Conservation (phyloP, 2,329 filamentous ascomycete species). For the Diaporthe batatas region DNA sequence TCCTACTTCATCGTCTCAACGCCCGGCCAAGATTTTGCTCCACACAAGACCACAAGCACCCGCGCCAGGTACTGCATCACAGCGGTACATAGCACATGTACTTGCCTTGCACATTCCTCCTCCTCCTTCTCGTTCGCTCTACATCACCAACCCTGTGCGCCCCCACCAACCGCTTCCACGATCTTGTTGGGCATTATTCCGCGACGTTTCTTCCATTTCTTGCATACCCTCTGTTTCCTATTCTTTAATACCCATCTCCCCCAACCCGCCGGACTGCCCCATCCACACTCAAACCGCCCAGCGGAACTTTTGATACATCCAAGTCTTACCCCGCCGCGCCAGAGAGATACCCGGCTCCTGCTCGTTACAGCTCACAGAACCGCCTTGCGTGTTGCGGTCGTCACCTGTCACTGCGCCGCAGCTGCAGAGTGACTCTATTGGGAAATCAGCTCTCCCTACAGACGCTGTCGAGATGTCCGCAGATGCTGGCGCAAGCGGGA, state of each 20-base stretch:
- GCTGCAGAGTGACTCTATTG: conserved; percentile 1
- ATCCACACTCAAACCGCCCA: conserved; percentile 20
- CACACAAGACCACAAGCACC: conserved; percentile 24
- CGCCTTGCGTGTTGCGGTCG: neutral
- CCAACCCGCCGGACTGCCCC: conserved; percentile 6
- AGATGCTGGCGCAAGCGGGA: conserved; percentile 22
- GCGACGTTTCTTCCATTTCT: neutral
- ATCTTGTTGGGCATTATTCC: conserved; percentile 3
- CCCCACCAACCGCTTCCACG: conserved; percentile 30
- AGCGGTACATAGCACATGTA: conserved; percentile 31
- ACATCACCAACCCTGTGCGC: conserved; percentile 30
- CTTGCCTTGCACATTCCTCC: conserved; percentile 7
- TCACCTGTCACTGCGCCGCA: conserved; percentile 20
- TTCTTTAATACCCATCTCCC: neutral
- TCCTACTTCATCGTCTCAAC: conserved; percentile 32
- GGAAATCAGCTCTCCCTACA: neutral
- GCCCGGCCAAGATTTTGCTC: conserved; percentile 32
- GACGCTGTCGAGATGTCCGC: conserved; percentile 24
- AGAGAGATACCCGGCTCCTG: neutral
- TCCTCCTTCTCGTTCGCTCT: neutral
- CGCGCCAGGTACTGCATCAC: neutral
- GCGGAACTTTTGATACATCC: conserved; percentile 19
- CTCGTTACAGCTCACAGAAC: neutral
- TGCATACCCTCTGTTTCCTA: conserved; percentile 27
- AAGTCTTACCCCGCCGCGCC: conserved; percentile 26